Percentiles rank a stretch among this genome's conserved stretches.
These are phyloP conservation scores for Talaromyces adpressus DNA, from an alignment of 495 filamentous ascomycete genomes.

Conservation along the genomic window DNA sequence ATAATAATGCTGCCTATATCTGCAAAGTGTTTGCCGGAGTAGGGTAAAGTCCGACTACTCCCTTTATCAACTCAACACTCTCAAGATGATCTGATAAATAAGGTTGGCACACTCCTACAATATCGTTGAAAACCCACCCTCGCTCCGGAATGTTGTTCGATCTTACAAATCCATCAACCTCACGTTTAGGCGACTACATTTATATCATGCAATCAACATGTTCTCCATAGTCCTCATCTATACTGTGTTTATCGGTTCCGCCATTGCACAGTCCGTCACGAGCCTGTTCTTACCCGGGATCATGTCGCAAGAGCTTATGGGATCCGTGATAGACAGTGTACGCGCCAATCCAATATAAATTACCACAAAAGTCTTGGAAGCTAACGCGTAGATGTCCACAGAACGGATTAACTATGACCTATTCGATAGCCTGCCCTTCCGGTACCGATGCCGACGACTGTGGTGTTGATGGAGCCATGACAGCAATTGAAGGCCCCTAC, in stretches of 20 bases:
- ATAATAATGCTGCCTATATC: not conserved
- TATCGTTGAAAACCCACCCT: not conserved
- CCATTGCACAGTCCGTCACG: not conserved
- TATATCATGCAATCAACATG: not conserved
- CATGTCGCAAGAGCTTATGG: not conserved
- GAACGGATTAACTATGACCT: constrained; percentile 2
- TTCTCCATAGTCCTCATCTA: not conserved
- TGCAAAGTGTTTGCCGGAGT: not conserved
- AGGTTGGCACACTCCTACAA: not conserved
- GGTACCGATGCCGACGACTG: not conserved
- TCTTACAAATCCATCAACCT: not conserved
- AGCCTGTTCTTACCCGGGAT: not conserved
- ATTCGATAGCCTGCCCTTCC: not conserved
- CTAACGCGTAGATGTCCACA: not conserved
- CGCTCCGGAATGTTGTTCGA: not conserved
- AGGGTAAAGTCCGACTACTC: not conserved
- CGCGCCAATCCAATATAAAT: not conserved
- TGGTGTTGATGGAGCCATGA: not conserved
- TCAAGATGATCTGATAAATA: not conserved
- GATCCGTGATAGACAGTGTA: constrained; percentile 1
- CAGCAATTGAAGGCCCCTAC: not conserved
- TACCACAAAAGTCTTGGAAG: not conserved
- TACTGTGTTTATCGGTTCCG: not conserved
- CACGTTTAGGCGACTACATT: not conserved
- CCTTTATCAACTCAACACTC: not conserved